Evolutionary conservation across 2,329 filamentous ascomycete genomes (phyloP).

Genomic region (Mariannaea elegans): DNA sequence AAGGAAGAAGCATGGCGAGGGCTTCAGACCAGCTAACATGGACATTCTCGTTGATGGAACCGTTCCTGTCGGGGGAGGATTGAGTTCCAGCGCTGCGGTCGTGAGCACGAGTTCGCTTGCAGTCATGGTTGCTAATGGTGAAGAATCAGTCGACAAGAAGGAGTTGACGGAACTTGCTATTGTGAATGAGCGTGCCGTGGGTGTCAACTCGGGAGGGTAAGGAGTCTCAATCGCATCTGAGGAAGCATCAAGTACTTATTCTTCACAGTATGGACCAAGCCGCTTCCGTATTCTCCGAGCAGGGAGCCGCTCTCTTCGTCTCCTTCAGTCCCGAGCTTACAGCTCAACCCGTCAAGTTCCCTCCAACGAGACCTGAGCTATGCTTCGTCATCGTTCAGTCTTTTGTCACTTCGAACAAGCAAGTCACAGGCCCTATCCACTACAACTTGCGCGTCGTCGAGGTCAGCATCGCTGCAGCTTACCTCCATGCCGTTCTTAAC

Average conservation of each 20-base stretch:
- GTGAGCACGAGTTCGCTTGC: slow-evolving; percentile 90
- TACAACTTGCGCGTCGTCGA: slow-evolving; percentile 98
- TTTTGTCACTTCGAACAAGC: slow-evolving; percentile 93
- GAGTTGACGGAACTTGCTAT: slow-evolving; percentile 93
- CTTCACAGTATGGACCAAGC: slow-evolving; percentile 88
- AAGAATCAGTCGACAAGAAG: slow-evolving; percentile 83
- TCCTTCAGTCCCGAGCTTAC: slow-evolving; percentile 84
- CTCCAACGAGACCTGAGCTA: slow-evolving; percentile 81
- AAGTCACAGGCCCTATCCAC: slow-evolving; percentile 89
- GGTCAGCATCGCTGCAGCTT: slow-evolving; percentile 85
- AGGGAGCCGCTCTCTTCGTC: slow-evolving; percentile 87
- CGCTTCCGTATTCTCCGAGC: slow-evolving; percentile 91
- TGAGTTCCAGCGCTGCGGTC: slow-evolving; percentile 94
- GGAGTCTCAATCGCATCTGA: slow-evolving; percentile 36
- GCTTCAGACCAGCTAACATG: slow-evolving; percentile 76
- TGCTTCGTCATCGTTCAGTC: slow-evolving; percentile 95
- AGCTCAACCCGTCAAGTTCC: slow-evolving; percentile 82
- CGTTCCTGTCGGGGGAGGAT: slow-evolving; percentile 88
- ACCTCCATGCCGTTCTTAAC: slow-evolving; percentile 67
- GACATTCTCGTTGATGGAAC: slow-evolving; percentile 90
- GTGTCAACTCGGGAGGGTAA: slow-evolving; percentile 94
- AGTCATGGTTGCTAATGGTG: slow-evolving; percentile 85
- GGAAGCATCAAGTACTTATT: slow-evolving; percentile 32
- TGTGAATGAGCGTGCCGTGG: slow-evolving; percentile 91
- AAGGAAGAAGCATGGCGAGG: slow-evolving; percentile 68